These are phyloP conservation scores for Fraxinus dipetala DNA, from an alignment of 305 asterid species.

Conservation along the genomic window DNA sequence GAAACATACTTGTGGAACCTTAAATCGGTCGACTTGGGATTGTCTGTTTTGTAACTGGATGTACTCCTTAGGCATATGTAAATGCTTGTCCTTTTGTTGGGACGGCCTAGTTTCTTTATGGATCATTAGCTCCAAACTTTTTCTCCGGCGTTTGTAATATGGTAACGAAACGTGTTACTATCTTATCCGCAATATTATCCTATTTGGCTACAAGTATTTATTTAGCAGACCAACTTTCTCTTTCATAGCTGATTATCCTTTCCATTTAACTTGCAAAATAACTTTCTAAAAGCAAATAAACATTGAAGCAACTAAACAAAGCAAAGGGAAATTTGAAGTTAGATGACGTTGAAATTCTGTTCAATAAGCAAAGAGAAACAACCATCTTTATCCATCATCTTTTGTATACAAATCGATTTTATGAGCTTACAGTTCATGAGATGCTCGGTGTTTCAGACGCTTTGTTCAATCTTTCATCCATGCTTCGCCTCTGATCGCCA, in stretches of 20 bases:
- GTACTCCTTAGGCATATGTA: background rate
- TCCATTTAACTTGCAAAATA: background rate
- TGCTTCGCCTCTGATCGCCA: conserved; percentile 75
- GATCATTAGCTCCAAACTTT: background rate
- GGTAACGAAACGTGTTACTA: background rate
- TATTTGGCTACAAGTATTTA: background rate
- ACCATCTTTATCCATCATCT: background rate
- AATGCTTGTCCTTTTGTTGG: background rate
- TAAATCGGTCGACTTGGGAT: background rate
- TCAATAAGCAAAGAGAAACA: background rate
- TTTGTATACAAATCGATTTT: background rate
- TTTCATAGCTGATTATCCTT: background rate
- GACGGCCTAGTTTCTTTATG: background rate
- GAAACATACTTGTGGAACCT: conserved; percentile 33
- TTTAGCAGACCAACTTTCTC: background rate
- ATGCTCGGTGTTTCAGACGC: conserved; percentile 1
- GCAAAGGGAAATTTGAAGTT: background rate
- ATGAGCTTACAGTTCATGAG: background rate
- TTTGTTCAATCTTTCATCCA: conserved; percentile 50
- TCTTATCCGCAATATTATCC: background rate
- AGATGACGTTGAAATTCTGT: background rate
- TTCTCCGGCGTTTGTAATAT: background rate
- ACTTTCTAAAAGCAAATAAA: background rate
- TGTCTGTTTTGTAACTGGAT: background rate
- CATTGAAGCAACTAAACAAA: background rate